Percentiles rank a stretch among this genome's conserved stretches.
These are phyloP conservation scores for Entomortierella beljakovae DNA, from an alignment of 192 early-diverging fungal species.

Conservation along the genomic window DNA sequence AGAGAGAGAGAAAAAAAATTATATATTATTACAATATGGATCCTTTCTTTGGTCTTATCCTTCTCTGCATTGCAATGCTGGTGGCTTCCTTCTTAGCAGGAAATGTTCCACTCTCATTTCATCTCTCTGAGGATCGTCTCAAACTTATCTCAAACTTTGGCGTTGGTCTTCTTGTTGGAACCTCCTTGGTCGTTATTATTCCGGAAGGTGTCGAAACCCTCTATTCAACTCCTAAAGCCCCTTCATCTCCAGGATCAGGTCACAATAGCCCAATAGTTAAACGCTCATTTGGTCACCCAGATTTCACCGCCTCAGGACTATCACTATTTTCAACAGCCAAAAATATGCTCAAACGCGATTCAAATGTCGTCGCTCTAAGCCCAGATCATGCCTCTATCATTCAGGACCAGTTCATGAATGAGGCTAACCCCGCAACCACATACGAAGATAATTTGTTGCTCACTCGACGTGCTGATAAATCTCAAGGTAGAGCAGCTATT, in stretches of 20 bases:
- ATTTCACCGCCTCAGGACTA: constrained; percentile 9
- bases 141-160: constrained; percentile 84
- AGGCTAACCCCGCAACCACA: background rate
- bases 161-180: constrained; percentile 92
- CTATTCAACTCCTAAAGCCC: constrained; percentile 48
- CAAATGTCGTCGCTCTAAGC: constrained; percentile 11
- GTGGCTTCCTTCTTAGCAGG: constrained; percentile 89
- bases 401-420: constrained; percentile 22
- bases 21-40: constrained; percentile 53
- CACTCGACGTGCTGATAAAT: constrained; percentile 16
- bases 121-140: constrained; percentile 79
- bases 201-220: constrained; percentile 97
- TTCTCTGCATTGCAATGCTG: constrained; percentile 83
- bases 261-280: constrained; percentile 31
- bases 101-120: constrained; percentile 84
- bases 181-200: constrained; percentile 91
- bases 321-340: background rate
- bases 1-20: too few species aligned
- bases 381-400: constrained; percentile 14
- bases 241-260: background rate
- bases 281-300: constrained; percentile 18
- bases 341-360: constrained; percentile 18
- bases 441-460: constrained; percentile 41
- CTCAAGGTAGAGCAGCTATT: background rate
- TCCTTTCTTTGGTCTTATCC: constrained; percentile 68